Percentiles rank a stretch among this genome's conserved stretches.
Conservation (phyloP, 768 basidiomycete genomes). For the Mycena olivaceomarginata region DNA sequence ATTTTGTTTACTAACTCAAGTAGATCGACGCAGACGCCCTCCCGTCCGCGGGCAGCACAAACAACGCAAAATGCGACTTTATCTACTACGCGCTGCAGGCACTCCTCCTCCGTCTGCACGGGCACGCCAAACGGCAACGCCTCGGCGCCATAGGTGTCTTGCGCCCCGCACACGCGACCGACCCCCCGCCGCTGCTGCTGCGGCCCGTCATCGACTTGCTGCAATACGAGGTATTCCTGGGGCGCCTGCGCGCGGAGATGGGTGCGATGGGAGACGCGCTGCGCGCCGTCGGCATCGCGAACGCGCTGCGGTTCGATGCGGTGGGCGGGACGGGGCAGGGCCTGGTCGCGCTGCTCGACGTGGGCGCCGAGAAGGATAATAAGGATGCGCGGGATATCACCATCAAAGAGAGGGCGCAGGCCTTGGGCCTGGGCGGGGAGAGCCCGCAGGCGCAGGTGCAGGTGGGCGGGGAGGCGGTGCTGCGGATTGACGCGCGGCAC, state of each 20-base stretch:
- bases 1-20: not conserved
- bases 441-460: no score
- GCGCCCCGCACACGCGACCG: conserved; percentile 40
- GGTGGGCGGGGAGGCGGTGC: conserved; percentile 77
- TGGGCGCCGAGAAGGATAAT: conserved; percentile 47
- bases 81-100: conserved; percentile 80
- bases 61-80: conserved; percentile 73
- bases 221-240: conserved; percentile 87
- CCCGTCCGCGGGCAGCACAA: conserved; percentile 34
- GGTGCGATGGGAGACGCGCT: conserved; percentile 70
- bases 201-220: conserved; percentile 87
- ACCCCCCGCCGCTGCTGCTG: conserved; percentile 70
- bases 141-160: conserved; percentile 54
- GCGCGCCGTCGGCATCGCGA: conserved; percentile 70
- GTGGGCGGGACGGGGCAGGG: conserved; percentile 81
- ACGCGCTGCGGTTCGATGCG: conserved; percentile 74
- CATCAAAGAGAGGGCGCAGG: conserved; percentile 21
- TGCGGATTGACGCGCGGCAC: conserved; percentile 83
- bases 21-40: conserved; percentile 59
- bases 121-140: conserved; percentile 63
- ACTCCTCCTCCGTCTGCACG: conserved; percentile 79
- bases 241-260: conserved; percentile 76
- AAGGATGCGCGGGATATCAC: not conserved
- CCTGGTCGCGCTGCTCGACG: conserved; percentile 70
- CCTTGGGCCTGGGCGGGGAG: conserved; percentile 55